Conservation (phyloP, 1,139 yeast species). For the Yamadazyma diospyri region DNA sequence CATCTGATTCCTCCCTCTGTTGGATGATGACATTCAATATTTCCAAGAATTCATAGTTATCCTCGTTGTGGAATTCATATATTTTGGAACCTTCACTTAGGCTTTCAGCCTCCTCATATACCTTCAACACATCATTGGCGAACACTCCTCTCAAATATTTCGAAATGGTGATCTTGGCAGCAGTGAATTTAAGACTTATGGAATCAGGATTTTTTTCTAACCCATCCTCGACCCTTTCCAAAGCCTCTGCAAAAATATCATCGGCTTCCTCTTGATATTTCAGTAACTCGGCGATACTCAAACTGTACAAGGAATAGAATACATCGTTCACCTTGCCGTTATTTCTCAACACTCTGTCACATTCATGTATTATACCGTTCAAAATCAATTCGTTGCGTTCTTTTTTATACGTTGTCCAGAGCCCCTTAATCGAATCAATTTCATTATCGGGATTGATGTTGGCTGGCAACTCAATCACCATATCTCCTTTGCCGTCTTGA, state of each 20-base stretch:
- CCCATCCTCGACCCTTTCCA: constrained; percentile 68
- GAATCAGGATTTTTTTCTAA: constrained; percentile 46
- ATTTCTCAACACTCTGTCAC: constrained; percentile 73
- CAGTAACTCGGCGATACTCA: constrained; percentile 68
- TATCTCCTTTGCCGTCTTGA: no score
- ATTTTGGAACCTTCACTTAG: constrained; percentile 24
- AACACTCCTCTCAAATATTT: constrained; percentile 7
- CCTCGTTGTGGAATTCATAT: constrained; percentile 30
- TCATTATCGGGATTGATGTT: constrained; percentile 77
- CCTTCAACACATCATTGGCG: constrained; percentile 38
- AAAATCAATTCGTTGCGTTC: constrained; percentile 62
- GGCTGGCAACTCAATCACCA: constrained; percentile 58
- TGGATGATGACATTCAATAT: constrained; percentile 61
- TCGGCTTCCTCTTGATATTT: constrained; percentile 36
- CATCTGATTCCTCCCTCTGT: constrained; percentile 34
- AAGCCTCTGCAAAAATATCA: constrained; percentile 51
- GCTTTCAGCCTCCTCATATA: constrained; percentile 44
- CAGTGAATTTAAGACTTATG: constrained; percentile 47
- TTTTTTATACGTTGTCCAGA: constrained; percentile 58
- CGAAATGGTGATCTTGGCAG: constrained; percentile 48
- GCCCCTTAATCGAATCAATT: constrained; percentile 64
- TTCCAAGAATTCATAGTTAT: constrained; percentile 48
- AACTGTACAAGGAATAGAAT: constrained; percentile 72
- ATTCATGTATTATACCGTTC: constrained; percentile 88
- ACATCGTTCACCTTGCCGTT: constrained; percentile 43